phyloP scores from a whole-genome alignment of 192 early-diverging fungal genomes.

The Backusella australiensis region DNA sequence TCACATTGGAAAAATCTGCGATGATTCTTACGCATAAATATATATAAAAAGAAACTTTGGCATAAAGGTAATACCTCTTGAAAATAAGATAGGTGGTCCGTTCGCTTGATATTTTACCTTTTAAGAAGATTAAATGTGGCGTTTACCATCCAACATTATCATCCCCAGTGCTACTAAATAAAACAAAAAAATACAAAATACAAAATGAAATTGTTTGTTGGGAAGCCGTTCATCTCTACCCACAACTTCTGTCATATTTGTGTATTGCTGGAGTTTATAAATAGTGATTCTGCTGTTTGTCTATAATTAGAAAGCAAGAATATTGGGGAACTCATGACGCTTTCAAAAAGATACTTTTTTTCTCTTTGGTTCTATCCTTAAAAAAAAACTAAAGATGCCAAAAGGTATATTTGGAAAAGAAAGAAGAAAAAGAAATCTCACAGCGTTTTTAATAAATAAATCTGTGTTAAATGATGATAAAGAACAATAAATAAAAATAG shows the following conservation, averaged over 20 bases:
- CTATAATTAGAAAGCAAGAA: background rate
- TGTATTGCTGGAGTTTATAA: background rate
- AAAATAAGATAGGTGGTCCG: background rate
- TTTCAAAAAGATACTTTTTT: background rate
- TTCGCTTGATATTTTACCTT: background rate
- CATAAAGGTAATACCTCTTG: background rate
- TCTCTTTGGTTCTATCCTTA: background rate
- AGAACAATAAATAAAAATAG: background rate
- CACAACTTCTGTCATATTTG: background rate
- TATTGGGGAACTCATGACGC: background rate
- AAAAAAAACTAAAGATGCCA: background rate
- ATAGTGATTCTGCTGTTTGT: background rate
- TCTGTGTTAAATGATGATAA: background rate
- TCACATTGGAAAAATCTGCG: background rate
- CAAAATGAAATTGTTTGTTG: background rate
- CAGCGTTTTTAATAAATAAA: background rate
- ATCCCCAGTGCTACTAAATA: background rate
- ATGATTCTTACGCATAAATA: background rate
- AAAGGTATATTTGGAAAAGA: background rate
- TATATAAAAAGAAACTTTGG: background rate
- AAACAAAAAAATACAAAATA: background rate
- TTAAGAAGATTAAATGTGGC: background rate
- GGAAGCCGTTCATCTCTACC: background rate
- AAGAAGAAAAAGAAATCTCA: background rate
- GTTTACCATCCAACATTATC: background rate